A percentile compares a stretch with the other conserved stretches of the same genome.
phyloP scores from a whole-genome alignment of 192 early-diverging fungal species.

The Coemansia sp. region DNA sequence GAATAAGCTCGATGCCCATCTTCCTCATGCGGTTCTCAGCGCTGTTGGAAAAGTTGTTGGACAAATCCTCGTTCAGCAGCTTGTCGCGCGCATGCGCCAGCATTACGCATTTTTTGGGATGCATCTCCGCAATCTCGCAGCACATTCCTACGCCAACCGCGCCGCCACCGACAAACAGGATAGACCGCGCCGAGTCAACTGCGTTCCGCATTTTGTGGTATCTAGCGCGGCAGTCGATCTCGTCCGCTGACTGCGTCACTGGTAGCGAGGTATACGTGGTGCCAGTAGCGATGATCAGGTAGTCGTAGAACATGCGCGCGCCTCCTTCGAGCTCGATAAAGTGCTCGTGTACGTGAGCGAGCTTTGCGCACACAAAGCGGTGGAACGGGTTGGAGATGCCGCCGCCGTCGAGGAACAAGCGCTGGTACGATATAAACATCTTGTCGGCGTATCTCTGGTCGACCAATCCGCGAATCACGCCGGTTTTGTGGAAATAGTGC shows the following conservation, averaged over 20 bases:
- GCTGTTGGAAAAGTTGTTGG: conserved; percentile 21
- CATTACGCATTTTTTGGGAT: conserved; percentile 54
- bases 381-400: conserved; percentile 21
- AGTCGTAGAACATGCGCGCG: conserved; percentile 63
- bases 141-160: conserved; percentile 61
- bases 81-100: conserved; percentile 42
- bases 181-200: conserved; percentile 54
- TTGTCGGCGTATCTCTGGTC: conserved; percentile 50
- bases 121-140: conserved; percentile 61
- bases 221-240: conserved; percentile 30
- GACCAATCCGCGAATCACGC: conserved; percentile 58
- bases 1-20: conserved; percentile 32
- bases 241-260: conserved; percentile 51
- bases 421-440: conserved; percentile 61
- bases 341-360: conserved; percentile 47
- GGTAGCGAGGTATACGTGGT: conserved; percentile 57
- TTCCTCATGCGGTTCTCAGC: conserved; percentile 24
- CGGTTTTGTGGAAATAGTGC: conserved; percentile 61
- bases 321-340: conserved; percentile 60
- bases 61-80: conserved; percentile 38
- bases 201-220: conserved; percentile 42
- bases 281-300: conserved; percentile 71
- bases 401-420: conserved; percentile 42
- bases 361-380: conserved; percentile 57
- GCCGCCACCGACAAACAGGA: conserved; percentile 74